Percentiles rank a stretch among this genome's conserved stretches.
phyloP scores from a whole-genome alignment of 2,329 filamentous ascomycete species.

The Neocucurbitaria cava region DNA sequence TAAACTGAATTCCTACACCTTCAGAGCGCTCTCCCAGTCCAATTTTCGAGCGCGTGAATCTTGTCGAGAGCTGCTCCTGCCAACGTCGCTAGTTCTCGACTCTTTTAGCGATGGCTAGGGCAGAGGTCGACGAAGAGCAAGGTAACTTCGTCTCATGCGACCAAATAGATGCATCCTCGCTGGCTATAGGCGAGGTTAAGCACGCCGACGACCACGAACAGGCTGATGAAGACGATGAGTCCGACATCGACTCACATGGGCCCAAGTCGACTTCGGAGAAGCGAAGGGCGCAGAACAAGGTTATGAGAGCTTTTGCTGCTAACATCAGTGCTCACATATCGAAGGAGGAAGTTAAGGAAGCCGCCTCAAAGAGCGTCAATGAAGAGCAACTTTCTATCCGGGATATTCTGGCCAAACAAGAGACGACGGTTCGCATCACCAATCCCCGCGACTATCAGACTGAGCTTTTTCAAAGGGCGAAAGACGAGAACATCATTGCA shows the following conservation, averaged over 20 bases:
- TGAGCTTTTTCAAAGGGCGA: conserved; percentile 89
- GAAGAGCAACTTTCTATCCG: conserved; percentile 61
- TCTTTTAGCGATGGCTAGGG: conserved; percentile 24
- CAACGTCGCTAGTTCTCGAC: not conserved
- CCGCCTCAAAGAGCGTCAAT: conserved; percentile 42
- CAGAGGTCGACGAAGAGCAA: conserved; percentile 24
- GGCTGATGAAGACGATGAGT: conserved; percentile 21
- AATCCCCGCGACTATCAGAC: conserved; percentile 89
- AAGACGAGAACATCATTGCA: conserved; percentile 84
- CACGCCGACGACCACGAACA: not conserved
- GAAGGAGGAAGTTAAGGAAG: conserved; percentile 48
- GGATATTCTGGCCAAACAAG: conserved; percentile 61
- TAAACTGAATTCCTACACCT: not conserved
- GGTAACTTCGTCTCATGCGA: conserved; percentile 21
- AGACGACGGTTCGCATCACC: conserved; percentile 67
- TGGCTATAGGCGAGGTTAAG: conserved; percentile 7
- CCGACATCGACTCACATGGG: conserved; percentile 34
- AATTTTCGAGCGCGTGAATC: not conserved
- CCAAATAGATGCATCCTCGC: conserved; percentile 7
- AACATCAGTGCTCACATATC: conserved; percentile 54
- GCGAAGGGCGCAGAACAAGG: conserved; percentile 50
- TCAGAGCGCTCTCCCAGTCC: not conserved
- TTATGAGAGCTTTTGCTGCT: conserved; percentile 52
- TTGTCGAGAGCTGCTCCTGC: not conserved
- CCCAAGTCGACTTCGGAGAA: conserved; percentile 45